Conservation (phyloP, 2,329 filamentous ascomycete genomes). For the Neocatenulostroma microsporum region DNA sequence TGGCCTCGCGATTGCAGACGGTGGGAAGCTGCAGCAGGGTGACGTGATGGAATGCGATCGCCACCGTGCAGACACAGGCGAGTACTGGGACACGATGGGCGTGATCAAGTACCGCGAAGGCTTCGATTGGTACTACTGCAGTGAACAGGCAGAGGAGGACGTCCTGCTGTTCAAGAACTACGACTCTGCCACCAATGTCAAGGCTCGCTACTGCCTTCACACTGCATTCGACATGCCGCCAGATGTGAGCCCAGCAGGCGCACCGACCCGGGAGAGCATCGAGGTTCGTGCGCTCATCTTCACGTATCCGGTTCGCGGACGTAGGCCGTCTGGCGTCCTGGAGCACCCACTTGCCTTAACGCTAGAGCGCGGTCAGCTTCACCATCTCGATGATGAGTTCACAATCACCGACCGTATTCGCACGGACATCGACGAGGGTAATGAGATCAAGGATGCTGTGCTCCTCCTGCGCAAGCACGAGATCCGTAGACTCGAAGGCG, state of each 20-base stretch:
- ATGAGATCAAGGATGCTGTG: constrained; percentile 19
- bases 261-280: constrained; percentile 21
- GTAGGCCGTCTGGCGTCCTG: constrained; percentile 13
- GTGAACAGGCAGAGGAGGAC: constrained; percentile 17
- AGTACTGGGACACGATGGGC: constrained; percentile 21
- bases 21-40: constrained; percentile 13
- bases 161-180: constrained; percentile 23
- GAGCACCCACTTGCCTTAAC: constrained; percentile 6
- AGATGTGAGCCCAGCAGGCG: constrained; percentile 10
- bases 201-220: constrained; percentile 16
- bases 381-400: constrained; percentile 15
- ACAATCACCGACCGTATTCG: constrained; percentile 18
- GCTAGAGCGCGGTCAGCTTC: constrained; percentile 14
- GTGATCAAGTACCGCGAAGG: constrained; percentile 21
- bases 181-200: constrained; percentile 16
- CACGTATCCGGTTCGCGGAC: constrained; percentile 15
- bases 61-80: constrained; percentile 12
- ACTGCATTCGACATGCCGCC: constrained; percentile 22
- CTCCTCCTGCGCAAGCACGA: constrained; percentile 16
- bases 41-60: constrained; percentile 21
- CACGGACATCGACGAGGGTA: constrained; percentile 19
- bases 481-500: constrained; percentile 13
- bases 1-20: constrained; percentile 22
- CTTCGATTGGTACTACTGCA: constrained; percentile 25
- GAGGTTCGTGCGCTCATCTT: constrained; percentile 23